These are phyloP conservation scores for Aureobasidium sp. DNA, from an alignment of 2,329 filamentous ascomycete genomes.

Conservation along the genomic window DNA sequence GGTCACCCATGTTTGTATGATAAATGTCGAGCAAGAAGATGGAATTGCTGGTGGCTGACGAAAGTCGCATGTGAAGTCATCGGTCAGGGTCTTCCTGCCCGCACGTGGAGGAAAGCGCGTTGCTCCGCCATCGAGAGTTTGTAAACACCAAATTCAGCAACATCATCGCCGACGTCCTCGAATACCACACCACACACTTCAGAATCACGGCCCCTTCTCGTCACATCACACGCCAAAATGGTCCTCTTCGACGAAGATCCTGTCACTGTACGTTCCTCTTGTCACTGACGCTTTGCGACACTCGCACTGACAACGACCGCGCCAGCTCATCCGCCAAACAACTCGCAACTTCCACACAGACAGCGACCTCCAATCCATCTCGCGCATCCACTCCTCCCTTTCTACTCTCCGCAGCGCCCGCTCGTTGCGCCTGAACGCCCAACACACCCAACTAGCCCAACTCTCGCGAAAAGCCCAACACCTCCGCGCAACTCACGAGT, in stretches of 20 bases:
- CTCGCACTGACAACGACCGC: conserved; percentile 17
- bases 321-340: conserved; percentile 81
- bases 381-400: conserved; percentile 77
- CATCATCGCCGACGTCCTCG: neutral
- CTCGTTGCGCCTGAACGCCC: conserved; percentile 56
- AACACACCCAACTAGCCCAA: conserved; percentile 38
- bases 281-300: conserved; percentile 5
- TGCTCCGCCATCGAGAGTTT: neutral
- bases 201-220: neutral
- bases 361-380: conserved; percentile 76
- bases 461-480: conserved; percentile 70
- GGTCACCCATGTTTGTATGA: conserved; percentile 34
- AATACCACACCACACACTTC: neutral
- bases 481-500: conserved; percentile 67
- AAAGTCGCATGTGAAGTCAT: conserved; percentile 12
- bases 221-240: conserved; percentile 30
- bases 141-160: neutral
- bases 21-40: neutral
- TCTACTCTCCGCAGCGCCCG: conserved; percentile 78
- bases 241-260: conserved; percentile 96
- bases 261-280: conserved; percentile 56
- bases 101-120: conserved; percentile 4
- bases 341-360: conserved; percentile 91
- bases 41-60: neutral
- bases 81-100: neutral